Evolutionary conservation across 352 stramenopile species (phyloP).

Genomic region (Pythium aristosporum): DNA sequence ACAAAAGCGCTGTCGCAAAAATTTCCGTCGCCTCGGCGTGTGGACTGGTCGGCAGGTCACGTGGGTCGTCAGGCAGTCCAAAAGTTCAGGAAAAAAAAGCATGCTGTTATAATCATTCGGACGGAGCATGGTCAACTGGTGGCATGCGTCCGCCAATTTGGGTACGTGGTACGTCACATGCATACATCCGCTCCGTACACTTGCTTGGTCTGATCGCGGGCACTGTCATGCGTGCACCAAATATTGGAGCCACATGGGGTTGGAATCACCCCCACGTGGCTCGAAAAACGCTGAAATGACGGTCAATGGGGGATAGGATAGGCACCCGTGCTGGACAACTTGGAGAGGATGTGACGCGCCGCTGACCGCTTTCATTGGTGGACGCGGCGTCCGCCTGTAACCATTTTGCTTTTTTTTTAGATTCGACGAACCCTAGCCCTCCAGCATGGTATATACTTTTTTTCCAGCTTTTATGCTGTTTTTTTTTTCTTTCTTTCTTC

Average conservation of each 20-base stretch:
- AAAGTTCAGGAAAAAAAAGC: too few species aligned
- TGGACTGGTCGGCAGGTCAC: not conserved
- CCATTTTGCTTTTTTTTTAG: not conserved
- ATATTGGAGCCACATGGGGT: too few species aligned
- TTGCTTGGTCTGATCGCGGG: too few species aligned
- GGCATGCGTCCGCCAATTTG: too few species aligned
- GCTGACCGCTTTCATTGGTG: not conserved
- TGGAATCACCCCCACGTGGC: too few species aligned
- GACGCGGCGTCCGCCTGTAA: not conserved
- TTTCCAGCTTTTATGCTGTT: not conserved
- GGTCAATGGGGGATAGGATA: too few species aligned
- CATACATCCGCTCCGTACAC: too few species aligned
- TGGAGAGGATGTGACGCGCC: constrained; percentile 8
- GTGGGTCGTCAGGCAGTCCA: not conserved
- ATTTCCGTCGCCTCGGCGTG: constrained; percentile 1
- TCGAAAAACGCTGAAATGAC: too few species aligned
- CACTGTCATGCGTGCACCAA: too few species aligned
- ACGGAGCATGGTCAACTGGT: too few species aligned
- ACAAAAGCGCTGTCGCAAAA: constrained; percentile 15
- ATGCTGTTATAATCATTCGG: too few species aligned
- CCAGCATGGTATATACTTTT: not conserved
- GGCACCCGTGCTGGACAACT: not conserved
- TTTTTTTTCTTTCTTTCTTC: not conserved
- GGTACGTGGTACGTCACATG: too few species aligned
- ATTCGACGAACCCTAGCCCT: constrained; percentile 1